phyloP scores from a whole-genome alignment of 179 eudicot genomes.

The Silene vulgaris region DNA sequence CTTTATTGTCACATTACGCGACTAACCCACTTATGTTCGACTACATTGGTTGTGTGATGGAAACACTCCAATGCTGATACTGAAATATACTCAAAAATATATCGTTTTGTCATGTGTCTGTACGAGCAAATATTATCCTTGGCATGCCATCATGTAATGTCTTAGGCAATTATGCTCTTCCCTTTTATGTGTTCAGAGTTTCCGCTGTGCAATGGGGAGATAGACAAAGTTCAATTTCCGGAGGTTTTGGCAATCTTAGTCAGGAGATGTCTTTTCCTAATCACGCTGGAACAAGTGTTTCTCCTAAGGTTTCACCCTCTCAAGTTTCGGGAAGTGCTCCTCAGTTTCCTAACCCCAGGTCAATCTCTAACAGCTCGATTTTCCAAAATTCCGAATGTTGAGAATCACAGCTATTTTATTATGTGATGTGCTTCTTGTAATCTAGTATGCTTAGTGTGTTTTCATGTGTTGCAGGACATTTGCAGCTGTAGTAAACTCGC shows the following conservation, averaged over 20 bases:
- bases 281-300: conserved; percentile 11
- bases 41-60: conserved; percentile 6
- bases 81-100: not conserved
- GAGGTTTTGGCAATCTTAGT: conserved; percentile 22
- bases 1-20: conserved; percentile 4
- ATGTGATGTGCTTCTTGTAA: conserved; percentile 20
- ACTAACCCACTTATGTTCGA: not conserved
- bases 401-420: not conserved
- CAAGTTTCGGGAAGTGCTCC: conserved; percentile 19
- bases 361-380: not conserved
- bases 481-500: conserved; percentile 17
- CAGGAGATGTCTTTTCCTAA: conserved; percentile 23
- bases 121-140: not conserved
- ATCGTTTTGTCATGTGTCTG: not conserved
- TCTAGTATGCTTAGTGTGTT: not conserved
- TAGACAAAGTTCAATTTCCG: conserved; percentile 18
- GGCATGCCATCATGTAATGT: not conserved
- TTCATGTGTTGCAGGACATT: conserved; percentile 21
- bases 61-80: not conserved
- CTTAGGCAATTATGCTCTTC: conserved; percentile 15
- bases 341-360: conserved; percentile 25
- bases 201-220: conserved; percentile 23
- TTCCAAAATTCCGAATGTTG: conserved; percentile 4
- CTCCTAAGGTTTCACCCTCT: conserved; percentile 25
- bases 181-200: conserved; percentile 12